A percentile compares a stretch with the other conserved stretches of the same genome.
These are phyloP conservation scores for Castanopsis chinensis DNA, from an alignment of 306 rosid genomes.

Conservation along the genomic window DNA sequence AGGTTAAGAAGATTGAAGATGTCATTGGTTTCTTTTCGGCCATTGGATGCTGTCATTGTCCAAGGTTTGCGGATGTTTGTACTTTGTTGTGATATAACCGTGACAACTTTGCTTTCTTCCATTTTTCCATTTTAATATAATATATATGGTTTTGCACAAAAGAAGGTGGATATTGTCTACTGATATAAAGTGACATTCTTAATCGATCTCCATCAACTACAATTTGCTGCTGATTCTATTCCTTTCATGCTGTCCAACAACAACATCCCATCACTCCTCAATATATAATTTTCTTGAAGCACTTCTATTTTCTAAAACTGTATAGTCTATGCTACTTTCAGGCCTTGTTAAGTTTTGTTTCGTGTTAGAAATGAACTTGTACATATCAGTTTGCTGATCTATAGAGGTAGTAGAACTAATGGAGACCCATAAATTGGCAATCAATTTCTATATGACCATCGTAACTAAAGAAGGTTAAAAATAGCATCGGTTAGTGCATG, in stretches of 20 bases:
- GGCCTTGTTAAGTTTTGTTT: too few relatives aligned
- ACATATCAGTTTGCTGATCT: too few relatives aligned
- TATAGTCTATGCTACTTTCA: not conserved
- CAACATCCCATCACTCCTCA: constrained; percentile 18
- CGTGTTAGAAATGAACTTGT: too few relatives aligned
- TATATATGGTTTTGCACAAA: constrained; percentile 23
- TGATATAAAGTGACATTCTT: constrained; percentile 33
- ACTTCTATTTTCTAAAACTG: not conserved
- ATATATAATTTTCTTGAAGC: not conserved
- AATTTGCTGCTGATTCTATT: constrained; percentile 43
- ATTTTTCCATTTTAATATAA: constrained; percentile 34
- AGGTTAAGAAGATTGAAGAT: constrained; percentile 34
- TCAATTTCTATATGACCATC: too few relatives aligned
- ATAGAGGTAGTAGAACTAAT: too few relatives aligned
- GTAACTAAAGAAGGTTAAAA: too few relatives aligned
- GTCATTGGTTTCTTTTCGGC: not conserved
- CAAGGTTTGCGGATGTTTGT: constrained; percentile 30
- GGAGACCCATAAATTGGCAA: too few relatives aligned
- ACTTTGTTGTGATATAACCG: constrained; percentile 19
- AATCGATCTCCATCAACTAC: constrained; percentile 36
- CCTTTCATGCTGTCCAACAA: constrained; percentile 39
- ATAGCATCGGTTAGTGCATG: too few relatives aligned
- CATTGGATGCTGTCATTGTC: constrained; percentile 22
- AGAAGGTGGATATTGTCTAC: constrained; percentile 34
- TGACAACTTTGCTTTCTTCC: constrained; percentile 24